Percentiles rank a stretch among this genome's conserved stretches.
Conservation (phyloP, 441 rosid genomes). For the Brassica hybrid region DNA sequence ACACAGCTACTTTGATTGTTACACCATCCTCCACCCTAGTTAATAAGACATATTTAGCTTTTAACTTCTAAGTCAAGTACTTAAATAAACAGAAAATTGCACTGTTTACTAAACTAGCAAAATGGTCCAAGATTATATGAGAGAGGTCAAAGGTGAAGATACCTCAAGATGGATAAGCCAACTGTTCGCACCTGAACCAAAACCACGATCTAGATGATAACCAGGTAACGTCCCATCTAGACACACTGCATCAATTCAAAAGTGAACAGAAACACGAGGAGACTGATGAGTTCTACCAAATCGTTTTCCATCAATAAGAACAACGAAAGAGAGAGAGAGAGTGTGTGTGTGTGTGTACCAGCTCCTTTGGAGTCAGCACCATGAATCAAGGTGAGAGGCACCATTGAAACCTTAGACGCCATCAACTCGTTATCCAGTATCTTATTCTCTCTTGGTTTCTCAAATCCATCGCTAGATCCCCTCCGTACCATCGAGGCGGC, state of each 20-base stretch:
- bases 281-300: background rate
- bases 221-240: slow-evolving; percentile 61
- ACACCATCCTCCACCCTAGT: slow-evolving; percentile 72
- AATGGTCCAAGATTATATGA: too few relatives aligned
- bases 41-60: background rate
- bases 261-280: background rate
- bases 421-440: slow-evolving; percentile 8
- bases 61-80: background rate
- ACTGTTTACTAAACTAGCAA: too few relatives aligned
- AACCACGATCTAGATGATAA: slow-evolving; percentile 55
- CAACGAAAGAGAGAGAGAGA: too few relatives aligned
- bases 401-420: slow-evolving; percentile 42
- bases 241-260: slow-evolving; percentile 51
- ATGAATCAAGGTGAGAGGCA: slow-evolving; percentile 54
- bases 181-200: slow-evolving; percentile 53
- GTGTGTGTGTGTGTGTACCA: too few relatives aligned
- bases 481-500: too few relatives aligned
- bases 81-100: background rate
- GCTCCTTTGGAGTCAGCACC: slow-evolving; percentile 69
- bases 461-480: slow-evolving; percentile 29
- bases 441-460: slow-evolving; percentile 16
- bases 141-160: background rate
- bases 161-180: slow-evolving; percentile 66
- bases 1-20: slow-evolving; percentile 52
- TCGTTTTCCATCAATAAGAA: too few relatives aligned